Percentiles rank a stretch among this genome's conserved stretches.
These are phyloP conservation scores for Helicostylum pulchrum DNA, from an alignment of 192 early-diverging fungal species.

Conservation along the genomic window DNA sequence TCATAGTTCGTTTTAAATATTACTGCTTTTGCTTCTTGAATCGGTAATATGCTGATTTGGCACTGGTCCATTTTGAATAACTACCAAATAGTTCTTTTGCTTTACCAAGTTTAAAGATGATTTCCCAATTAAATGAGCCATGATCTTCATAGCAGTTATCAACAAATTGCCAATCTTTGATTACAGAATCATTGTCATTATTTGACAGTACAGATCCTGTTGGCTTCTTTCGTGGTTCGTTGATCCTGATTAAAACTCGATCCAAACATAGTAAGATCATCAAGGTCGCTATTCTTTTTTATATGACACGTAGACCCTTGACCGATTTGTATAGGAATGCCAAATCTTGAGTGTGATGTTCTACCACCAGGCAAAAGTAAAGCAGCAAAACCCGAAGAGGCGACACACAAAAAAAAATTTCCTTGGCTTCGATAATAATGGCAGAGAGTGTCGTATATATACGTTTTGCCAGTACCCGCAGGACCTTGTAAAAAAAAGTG, in stretches of 20 bases:
- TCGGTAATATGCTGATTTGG: slow-evolving; percentile 4
- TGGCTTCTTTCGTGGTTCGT: no score
- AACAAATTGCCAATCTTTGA: no score
- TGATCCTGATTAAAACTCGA: no score
- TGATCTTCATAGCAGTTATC: no score
- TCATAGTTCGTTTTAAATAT: slow-evolving; percentile 1
- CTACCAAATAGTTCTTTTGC: background rate
- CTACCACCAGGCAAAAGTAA: background rate
- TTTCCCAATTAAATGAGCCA: no score
- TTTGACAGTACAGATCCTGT: no score
- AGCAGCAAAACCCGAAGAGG: slow-evolving; percentile 1
- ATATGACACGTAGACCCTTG: background rate
- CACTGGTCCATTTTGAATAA: background rate
- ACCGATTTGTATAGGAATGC: background rate
- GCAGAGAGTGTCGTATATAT: background rate
- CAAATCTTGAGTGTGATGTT: background rate
- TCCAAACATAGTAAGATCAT: background rate
- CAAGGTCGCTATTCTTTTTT: slow-evolving; percentile 2
- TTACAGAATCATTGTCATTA: no score
- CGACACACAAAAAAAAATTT: background rate
- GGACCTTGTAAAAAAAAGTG: background rate
- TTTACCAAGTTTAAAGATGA: no score
- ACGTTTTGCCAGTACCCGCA: slow-evolving; percentile 5
- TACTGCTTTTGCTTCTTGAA: slow-evolving; percentile 5
- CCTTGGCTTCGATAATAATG: background rate